Conservation (phyloP, 768 basidiomycete genomes). For the Russula earlei region DNA sequence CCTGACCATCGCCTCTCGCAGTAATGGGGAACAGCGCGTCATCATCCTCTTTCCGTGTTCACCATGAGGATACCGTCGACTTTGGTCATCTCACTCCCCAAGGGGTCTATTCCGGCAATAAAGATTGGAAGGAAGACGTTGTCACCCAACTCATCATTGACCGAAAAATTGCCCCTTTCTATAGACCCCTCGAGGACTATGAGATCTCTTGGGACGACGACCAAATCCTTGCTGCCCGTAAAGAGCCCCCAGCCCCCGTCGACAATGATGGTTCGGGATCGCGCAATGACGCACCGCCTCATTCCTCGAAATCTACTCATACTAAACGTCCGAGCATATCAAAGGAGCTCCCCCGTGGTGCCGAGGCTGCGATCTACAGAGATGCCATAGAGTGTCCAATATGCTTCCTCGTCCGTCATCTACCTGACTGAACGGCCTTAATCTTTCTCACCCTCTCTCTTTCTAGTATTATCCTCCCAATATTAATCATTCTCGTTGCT, state of each 20-base stretch:
- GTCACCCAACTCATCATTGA: conserved; percentile 85
- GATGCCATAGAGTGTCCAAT: conserved; percentile 94
- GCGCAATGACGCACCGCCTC: conserved; percentile 35
- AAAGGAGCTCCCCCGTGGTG: conserved; percentile 56
- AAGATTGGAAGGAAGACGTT: conserved; percentile 83
- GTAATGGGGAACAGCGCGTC: conserved; percentile 78
- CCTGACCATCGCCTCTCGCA: neutral
- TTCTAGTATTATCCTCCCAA: conserved; percentile 91
- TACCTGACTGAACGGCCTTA: conserved; percentile 11
- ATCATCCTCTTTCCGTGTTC: conserved; percentile 62
- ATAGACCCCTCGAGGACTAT: conserved; percentile 91
- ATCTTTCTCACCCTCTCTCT: conserved; percentile 7
- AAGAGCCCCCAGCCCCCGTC: conserved; percentile 44
- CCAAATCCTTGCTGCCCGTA: conserved; percentile 73
- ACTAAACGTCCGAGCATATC: conserved; percentile 45
- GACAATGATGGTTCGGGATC: conserved; percentile 33
- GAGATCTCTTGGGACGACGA: conserved; percentile 84
- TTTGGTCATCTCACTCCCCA: conserved; percentile 73
- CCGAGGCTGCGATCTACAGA: conserved; percentile 75
- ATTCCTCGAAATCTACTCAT: conserved; percentile 31
- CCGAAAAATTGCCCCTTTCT: conserved; percentile 89
- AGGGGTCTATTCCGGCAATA: conserved; percentile 74
- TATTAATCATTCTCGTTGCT: conserved; percentile 95
- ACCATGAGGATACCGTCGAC: conserved; percentile 79
- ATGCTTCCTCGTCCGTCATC: conserved; percentile 78